phyloP scores from a whole-genome alignment of 2,329 filamentous ascomycete genomes.

The Elsinoe batatas region DNA sequence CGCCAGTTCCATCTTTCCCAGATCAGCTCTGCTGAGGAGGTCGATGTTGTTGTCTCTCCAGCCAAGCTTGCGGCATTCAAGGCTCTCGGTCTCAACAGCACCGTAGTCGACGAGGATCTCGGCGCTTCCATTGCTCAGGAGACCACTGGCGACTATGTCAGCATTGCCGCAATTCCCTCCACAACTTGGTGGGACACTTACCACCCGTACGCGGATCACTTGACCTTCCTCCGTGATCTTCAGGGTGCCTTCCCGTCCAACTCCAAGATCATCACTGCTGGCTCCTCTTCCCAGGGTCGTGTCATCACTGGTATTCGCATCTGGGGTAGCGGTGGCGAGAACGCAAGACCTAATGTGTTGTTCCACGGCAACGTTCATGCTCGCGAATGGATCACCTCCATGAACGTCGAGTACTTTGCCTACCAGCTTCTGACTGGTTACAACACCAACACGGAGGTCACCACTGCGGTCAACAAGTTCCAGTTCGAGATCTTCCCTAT shows the following conservation, averaged over 20 bases:
- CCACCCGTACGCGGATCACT: constrained; percentile 21
- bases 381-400: constrained; percentile 21
- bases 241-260: constrained; percentile 19
- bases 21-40: constrained; percentile 2
- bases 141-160: constrained; percentile 8
- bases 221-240: constrained; percentile 20
- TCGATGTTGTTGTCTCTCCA: constrained; percentile 18
- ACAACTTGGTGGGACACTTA: constrained; percentile 20
- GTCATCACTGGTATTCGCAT: constrained; percentile 20
- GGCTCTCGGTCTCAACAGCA: constrained; percentile 16
- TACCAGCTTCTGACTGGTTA: constrained; percentile 21
- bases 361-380: constrained; percentile 20
- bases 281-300: constrained; percentile 19
- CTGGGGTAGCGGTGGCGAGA: constrained; percentile 18
- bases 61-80: constrained; percentile 16
- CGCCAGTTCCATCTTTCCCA: constrained; percentile 6
- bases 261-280: constrained; percentile 19
- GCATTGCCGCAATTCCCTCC: constrained; percentile 16
- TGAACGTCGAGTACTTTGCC: constrained; percentile 22
- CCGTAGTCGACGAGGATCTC: constrained; percentile 18
- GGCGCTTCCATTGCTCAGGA: constrained; percentile 18
- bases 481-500: constrained; percentile 21
- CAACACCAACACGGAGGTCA: constrained; percentile 16
- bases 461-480: constrained; percentile 18
- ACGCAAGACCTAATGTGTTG: constrained; percentile 18